Base-by-base conservation (phyloP, 495 filamentous ascomycete genomes). In the Cercophora sp. region DNA sequence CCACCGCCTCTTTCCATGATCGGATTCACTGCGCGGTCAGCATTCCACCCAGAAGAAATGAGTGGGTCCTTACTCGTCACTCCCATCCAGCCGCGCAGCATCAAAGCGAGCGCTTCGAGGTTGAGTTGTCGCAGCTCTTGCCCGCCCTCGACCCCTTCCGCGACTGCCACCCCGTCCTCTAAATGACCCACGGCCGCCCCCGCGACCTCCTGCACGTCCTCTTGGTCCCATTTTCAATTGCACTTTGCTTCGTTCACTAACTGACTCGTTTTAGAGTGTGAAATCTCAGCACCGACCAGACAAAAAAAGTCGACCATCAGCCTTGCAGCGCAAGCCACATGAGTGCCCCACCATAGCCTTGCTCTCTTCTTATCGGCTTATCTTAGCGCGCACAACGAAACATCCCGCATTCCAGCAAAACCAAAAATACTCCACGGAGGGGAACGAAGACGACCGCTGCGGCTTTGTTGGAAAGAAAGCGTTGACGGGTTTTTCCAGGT, bases 321-420 rank as follows among this genome's bases (percentile, higher is more conserved):
- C 64, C 64, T 67, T 60, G 61, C 48, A 49, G 36, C 19, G 48
- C 35, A 24, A 25, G 42, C 43, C 48, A 37, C 48, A 51, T 29
- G 23, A 13, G 23, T 51, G 48, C 48, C 48, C 48, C 48, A 31
- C 48, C 48, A 29, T 41, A 41, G 48, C 34, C 35, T 51, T 13
- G 36, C 10, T 11, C 25, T 20, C 16, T 15, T 22, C 49, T 65
- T 66, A 69, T 66, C 58, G 60, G 20, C 63, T 64, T 68, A 67
- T 66, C 66, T 65, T 69, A 66, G 67, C 65, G 63, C 67, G 63
- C 66, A 67, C 66, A 69, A 67, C 60, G 56, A 53, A 62, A 6
- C 42, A 56, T 58, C 63, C 63, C 61, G 61, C 61, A 68, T 32
- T 62, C 58, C 35, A 51, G 57, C 62, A 64, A 66, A 64, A 63